phyloP scores from a whole-genome alignment of 148 eudicot genomes.

The Fagopyrum esculentum region DNA sequence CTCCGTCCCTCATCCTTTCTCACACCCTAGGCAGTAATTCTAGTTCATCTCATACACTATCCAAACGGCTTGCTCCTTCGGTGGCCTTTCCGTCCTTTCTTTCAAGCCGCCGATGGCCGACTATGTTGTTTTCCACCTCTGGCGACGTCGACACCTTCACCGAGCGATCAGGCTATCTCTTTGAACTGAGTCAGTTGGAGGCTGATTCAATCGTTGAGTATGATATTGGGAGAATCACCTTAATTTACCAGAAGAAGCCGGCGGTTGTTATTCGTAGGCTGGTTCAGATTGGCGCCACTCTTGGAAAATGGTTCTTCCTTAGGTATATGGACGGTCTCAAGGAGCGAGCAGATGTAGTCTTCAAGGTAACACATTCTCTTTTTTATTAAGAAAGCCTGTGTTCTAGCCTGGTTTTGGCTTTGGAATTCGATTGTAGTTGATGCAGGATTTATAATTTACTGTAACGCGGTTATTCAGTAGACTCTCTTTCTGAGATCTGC shows the following conservation, averaged over 20 bases:
- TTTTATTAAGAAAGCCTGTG: neutral
- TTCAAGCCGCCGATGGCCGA: constrained; percentile 2
- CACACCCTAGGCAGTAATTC: neutral
- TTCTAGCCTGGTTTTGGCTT: neutral
- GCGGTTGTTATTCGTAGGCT: constrained; percentile 52
- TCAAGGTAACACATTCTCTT: constrained; percentile 39
- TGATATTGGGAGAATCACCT: constrained; percentile 39
- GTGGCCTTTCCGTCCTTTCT: neutral
- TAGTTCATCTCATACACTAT: neutral
- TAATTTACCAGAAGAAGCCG: constrained; percentile 58
- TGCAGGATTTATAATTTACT: neutral
- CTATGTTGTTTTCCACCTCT: constrained; percentile 15
- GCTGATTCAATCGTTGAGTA: constrained; percentile 64
- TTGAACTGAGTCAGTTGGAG: constrained; percentile 53
- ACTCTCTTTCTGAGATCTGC: neutral
- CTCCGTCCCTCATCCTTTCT: neutral
- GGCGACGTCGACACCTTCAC: constrained; percentile 63
- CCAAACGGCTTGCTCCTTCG: neutral
- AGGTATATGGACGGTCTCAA: constrained; percentile 55
- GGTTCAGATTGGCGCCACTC: constrained; percentile 54
- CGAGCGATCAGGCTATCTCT: constrained; percentile 68
- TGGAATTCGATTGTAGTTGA: neutral
- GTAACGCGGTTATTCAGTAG: neutral
- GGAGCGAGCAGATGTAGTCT: constrained; percentile 63
- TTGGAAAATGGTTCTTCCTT: constrained; percentile 70